phyloP scores from a whole-genome alignment of 306 rosid species.

The Inga laurina region DNA sequence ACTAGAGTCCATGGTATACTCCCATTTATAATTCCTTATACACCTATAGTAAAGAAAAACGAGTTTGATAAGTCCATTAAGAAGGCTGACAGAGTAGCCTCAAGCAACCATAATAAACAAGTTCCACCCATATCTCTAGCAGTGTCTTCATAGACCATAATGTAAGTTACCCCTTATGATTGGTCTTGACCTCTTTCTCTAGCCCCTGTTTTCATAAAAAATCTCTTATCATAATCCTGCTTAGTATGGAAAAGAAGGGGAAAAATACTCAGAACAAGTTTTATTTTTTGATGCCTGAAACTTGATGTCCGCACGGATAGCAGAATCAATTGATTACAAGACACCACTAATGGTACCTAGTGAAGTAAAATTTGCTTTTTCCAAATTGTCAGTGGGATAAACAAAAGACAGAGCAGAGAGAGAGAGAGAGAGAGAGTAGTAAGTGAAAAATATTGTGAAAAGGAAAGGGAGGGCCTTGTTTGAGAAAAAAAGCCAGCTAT shows the following conservation, averaged over 20 bases:
- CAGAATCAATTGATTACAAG: not conserved
- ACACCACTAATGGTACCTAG: not conserved
- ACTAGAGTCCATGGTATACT: too few relatives aligned
- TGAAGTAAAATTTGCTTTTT: not conserved
- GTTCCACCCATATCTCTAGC: too few relatives aligned
- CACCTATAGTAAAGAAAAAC: too few relatives aligned
- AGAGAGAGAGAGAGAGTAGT: conserved; percentile 13
- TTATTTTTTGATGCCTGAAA: not conserved
- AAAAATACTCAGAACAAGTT: not conserved
- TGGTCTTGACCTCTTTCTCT: not conserved
- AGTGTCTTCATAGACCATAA: not conserved
- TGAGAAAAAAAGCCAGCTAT: conserved; percentile 46
- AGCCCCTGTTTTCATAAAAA: not conserved
- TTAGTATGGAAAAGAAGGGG: too few relatives aligned
- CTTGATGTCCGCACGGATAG: not conserved
- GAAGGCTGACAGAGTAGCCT: too few relatives aligned
- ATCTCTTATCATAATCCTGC: not conserved
- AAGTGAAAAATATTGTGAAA: not conserved
- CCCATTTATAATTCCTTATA: too few relatives aligned
- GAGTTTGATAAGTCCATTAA: too few relatives aligned
- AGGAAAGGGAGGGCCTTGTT: conserved; percentile 42
- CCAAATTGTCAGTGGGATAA: conserved; percentile 2
- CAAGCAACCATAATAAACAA: too few relatives aligned
- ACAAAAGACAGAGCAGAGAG: not conserved
- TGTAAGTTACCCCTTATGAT: conserved; percentile 9